Evolutionary conservation across 2,329 filamentous ascomycete species (phyloP), one percentile per base, ranked within the genome.

Genomic region (Cytospora piceae): DNA sequence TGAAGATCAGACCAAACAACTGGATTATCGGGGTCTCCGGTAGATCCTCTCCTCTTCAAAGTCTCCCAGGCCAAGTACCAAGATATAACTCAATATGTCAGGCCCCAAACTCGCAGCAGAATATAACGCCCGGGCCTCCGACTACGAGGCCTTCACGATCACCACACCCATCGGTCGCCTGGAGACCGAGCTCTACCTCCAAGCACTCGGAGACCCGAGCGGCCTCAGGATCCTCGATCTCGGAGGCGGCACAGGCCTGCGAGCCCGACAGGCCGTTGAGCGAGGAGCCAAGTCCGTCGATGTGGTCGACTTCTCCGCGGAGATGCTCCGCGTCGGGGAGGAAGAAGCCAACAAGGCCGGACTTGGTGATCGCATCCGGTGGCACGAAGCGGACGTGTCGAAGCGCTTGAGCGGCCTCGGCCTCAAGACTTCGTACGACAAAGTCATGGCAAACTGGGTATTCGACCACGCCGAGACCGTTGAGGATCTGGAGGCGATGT

Each of bases 181-280:
- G 22, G 69, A 71, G 57, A 49, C 54, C 22, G 56, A 71, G 34
- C 69, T 71, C 27, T 67, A 65, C 56, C 54, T 42, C 7, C 27
- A 24, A 2, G 73, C 72, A 3, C 69, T 76, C 3, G 72, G 71
- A 20, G 66, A 72, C 46, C 71, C 70, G 29, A 62, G 70, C 1
- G 73, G 72, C 0, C 65, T 68, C 32, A 67, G 51, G 0, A 61
- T 76, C 20, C 71, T 76, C 39, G 75, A 76, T 60, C 69, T 76
- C 6, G 75, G 72, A 20, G 73, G 74, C 12, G 74, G 74, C 53
- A 73, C 71, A 17, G 73, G 74, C 1, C 42, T 74, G 1, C 69
- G 70, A 15, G 73, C 73, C 3, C 72, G 73, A 2, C 56, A 69
- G 22, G 74, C 71, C 27, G 39, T 75, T 34, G 67, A 69, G 8